Evolutionary conservation across 371 early-diverging fungal genomes (phyloP).

Genomic region (Dinochytrium kinnereticum): DNA sequence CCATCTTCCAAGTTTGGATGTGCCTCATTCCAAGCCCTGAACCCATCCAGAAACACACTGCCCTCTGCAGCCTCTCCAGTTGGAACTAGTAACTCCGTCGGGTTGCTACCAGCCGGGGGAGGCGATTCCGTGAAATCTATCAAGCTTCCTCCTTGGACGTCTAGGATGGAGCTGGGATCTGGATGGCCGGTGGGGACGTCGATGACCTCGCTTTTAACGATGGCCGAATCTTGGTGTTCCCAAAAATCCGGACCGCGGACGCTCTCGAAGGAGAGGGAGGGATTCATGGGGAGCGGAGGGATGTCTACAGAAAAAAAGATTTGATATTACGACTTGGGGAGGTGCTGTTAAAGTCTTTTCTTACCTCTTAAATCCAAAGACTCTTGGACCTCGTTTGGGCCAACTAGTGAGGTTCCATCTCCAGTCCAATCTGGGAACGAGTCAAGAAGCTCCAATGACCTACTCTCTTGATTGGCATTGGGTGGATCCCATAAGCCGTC

Average conservation of each 20-base stretch:
- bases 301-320: no score
- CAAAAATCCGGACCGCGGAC: slow-evolving; percentile 1
- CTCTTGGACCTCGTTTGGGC: not conserved
- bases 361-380: slow-evolving; percentile 1
- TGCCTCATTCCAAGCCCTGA: no score
- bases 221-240: not conserved
- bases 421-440: not conserved
- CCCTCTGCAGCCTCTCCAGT: no score
- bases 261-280: not conserved
- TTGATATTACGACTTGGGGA: no score
- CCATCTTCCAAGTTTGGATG: no score
- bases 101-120: no score
- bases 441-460: not conserved
- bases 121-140: no score
- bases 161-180: slow-evolving; percentile 13
- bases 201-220: slow-evolving; percentile 11
- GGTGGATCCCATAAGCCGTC: not conserved
- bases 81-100: no score
- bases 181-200: slow-evolving; percentile 25
- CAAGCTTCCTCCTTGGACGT: no score
- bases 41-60: no score
- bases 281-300: not conserved
- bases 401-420: not conserved
- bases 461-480: not conserved
- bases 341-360: no score